Evolutionary conservation across 2,329 filamentous ascomycete genomes (phyloP).

Genomic region (Fusarium virguliforme): DNA sequence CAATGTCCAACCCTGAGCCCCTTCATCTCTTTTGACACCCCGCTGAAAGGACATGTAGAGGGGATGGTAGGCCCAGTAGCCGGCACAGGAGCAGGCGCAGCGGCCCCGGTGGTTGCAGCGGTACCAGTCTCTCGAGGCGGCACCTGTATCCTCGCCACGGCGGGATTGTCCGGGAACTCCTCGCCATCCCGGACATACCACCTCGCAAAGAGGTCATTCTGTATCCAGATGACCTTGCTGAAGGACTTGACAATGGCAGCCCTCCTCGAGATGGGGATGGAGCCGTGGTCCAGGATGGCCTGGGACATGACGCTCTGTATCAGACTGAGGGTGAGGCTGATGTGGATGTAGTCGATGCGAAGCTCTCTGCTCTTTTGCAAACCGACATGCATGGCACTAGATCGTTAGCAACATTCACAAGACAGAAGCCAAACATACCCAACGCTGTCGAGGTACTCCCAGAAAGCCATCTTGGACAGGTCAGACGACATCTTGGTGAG

Average conservation of each 20-base stretch:
- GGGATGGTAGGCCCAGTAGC: not conserved
- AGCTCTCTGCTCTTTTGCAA: constrained; percentile 5
- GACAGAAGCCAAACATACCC: constrained; percentile 11
- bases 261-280: not conserved
- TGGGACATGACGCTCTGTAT: constrained; percentile 4
- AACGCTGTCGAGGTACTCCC: constrained; percentile 37
- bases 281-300: constrained; percentile 1
- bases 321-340: not conserved
- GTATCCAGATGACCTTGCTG: constrained; percentile 2
- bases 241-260: not conserved
- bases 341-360: constrained; percentile 2
- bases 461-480: constrained; percentile 34
- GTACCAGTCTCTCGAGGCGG: not conserved
- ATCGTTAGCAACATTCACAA: not conserved
- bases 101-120: not conserved
- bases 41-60: not conserved
- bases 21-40: not conserved
- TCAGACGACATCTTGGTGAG: constrained; percentile 31
- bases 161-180: not conserved
- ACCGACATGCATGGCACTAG: not conserved
- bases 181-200: constrained; percentile 1
- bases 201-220: not conserved
- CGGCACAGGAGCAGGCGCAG: not conserved
- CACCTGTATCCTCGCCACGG: not conserved
- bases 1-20: not conserved